phyloP scores from a whole-genome alignment of 2,329 filamentous ascomycete genomes.

The Scedosporium aurantiacum region DNA sequence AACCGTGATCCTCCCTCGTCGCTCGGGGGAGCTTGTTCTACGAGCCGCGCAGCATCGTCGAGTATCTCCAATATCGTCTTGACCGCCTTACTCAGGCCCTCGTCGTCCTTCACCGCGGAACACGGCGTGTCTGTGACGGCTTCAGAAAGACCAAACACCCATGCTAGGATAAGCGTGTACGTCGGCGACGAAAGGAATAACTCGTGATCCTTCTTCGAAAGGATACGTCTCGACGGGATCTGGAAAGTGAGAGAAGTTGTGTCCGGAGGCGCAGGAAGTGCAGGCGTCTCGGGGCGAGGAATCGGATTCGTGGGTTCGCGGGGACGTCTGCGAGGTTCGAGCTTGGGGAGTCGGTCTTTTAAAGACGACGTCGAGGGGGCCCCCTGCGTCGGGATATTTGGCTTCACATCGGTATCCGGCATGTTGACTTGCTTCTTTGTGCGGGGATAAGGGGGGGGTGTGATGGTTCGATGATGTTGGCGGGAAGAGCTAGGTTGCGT shows the following conservation, averaged over 20 bases:
- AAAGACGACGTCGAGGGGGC: conserved; percentile 29
- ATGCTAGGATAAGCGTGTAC: conserved; percentile 65
- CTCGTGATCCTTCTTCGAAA: conserved; percentile 70
- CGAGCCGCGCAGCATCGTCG: conserved; percentile 53
- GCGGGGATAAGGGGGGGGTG: conserved; percentile 12
- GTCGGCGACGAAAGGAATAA: conserved; percentile 70
- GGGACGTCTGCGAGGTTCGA: conserved; percentile 52
- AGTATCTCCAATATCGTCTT: conserved; percentile 58
- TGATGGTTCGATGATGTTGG: not conserved
- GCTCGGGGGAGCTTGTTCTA: conserved; percentile 62
- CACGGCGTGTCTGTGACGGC: conserved; percentile 61
- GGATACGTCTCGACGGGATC: conserved; percentile 64
- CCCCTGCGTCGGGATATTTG: conserved; percentile 11
- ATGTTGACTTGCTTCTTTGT: conserved; percentile 6
- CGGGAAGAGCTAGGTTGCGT: not conserved
- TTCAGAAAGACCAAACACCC: conserved; percentile 79
- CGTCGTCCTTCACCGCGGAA: conserved; percentile 43
- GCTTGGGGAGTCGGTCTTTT: conserved; percentile 49
- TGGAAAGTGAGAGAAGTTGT: conserved; percentile 49
- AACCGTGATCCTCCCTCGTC: conserved; percentile 85
- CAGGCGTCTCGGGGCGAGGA: conserved; percentile 65
- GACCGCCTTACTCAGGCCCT: conserved; percentile 47
- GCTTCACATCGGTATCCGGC: not conserved
- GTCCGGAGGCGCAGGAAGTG: conserved; percentile 57
- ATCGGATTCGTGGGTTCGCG: conserved; percentile 36